These are phyloP conservation scores for Myriosclerotinia curreyana DNA, from an alignment of 2,329 filamentous ascomycete genomes.

Conservation along the genomic window DNA sequence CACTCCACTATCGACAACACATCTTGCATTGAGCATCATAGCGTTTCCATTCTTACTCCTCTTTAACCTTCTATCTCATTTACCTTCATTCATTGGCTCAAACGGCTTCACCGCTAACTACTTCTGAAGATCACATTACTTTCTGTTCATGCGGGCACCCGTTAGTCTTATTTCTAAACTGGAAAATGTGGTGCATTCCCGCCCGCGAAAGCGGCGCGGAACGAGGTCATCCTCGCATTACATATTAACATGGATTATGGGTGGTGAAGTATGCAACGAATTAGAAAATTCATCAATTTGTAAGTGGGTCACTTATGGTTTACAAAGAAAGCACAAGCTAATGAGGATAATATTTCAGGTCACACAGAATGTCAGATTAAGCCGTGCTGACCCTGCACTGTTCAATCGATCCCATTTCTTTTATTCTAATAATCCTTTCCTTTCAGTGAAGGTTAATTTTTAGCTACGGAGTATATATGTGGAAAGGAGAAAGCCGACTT, in stretches of 20 bases:
- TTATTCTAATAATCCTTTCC: background rate
- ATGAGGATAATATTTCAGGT: background rate
- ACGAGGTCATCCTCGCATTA: conserved; percentile 25
- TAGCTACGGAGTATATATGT: too few relatives aligned
- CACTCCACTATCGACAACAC: conserved; percentile 28
- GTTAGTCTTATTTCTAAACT: conserved; percentile 30
- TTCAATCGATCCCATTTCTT: background rate
- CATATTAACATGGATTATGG: conserved; percentile 19
- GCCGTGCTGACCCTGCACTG: conserved; percentile 3
- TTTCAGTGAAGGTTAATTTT: too few relatives aligned
- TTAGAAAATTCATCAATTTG: background rate
- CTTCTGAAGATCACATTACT: conserved; percentile 33
- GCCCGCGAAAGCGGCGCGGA: conserved; percentile 35
- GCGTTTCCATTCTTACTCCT: background rate
- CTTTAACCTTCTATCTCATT: background rate
- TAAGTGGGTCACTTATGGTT: background rate
- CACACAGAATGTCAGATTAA: background rate
- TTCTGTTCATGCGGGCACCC: conserved; percentile 34
- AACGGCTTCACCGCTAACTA: conserved; percentile 27
- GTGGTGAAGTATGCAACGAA: background rate
- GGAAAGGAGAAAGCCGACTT: background rate
- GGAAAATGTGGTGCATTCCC: conserved; percentile 32
- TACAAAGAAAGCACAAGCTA: background rate
- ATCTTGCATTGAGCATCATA: conserved; percentile 29
- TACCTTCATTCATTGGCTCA: conserved; percentile 8